Evolutionary conservation across 139 green algal species (phyloP), one percentile per base, ranked within the genome.

Genomic region (Parachlorella kessleri): DNA sequence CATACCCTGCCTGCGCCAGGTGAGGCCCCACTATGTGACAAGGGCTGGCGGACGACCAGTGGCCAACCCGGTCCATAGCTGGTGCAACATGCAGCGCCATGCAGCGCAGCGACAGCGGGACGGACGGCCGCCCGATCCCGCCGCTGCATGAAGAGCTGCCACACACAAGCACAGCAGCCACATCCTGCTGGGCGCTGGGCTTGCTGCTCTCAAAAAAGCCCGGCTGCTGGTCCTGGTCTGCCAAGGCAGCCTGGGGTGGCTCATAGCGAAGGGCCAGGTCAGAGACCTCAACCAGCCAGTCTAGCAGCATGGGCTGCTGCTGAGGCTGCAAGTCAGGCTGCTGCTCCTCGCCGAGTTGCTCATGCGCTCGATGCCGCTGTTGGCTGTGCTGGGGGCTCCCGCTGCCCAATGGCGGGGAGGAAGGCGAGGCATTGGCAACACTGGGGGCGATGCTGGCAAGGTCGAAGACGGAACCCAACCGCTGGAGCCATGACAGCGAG

Each of bases 121-220:
- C n/a, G n/a, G n/a, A n/a, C n/a, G n/a, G n/a, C n/a, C n/a, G n/a
- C n/a, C n/a, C n/a, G n/a, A n/a, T n/a, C n/a, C n/a, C n/a, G n/a
- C n/a, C n/a, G n/a, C n/a, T n/a, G n/a, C n/a, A n/a, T n/a, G n/a
- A n/a, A n/a, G n/a, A n/a, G n/a, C n/a, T n/a, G n/a, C n/a, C n/a
- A n/a, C n/a, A n/a, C n/a, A n/a, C n/a, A n/a, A 78, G 9, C 55
- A 72, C 37, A 24, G 28, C 38, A n/a, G 41, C 28, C n/a, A 0
- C 2, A 4, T 67, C 33, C 48, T 76, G 71, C 42, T 53, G 67
- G 26, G 35, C 37, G 5, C 67, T 48, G 66, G 10, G 26, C 33
- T 35, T 70, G 66, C 38, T 73, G 67, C 67, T 73, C 36, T 69
- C 5, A n/a, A n/a, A n/a, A n/a, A n/a, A n/a, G n/a, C 28, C 32